Evolutionary conservation across 129 eudicot species (phyloP).

Genomic region (Flaveria trinervia): DNA sequence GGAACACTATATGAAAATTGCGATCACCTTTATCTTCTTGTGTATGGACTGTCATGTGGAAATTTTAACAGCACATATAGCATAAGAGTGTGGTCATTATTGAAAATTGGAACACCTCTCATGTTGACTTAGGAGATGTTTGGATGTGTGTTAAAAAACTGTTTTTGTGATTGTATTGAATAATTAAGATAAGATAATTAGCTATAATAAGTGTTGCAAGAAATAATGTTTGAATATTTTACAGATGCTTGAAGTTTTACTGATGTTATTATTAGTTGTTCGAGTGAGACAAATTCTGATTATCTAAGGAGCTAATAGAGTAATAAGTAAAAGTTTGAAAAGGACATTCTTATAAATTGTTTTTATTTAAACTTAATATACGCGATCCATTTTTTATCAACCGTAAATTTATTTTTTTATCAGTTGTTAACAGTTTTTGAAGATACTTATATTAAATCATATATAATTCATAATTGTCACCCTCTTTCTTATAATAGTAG

Average conservation of each 20-base stretch:
- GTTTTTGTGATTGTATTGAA: not conserved
- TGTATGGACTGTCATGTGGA: slow-evolving; percentile 7
- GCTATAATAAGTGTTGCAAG: not conserved
- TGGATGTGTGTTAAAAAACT: not conserved
- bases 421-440: too few species aligned
- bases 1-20: not conserved
- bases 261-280: not conserved
- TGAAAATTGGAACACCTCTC: not conserved
- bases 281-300: not conserved
- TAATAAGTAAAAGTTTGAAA: too few species aligned
- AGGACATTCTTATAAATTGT: too few species aligned
- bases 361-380: not conserved
- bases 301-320: too few species aligned
- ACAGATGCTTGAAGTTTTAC: not conserved
- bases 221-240: not conserved
- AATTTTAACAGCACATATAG: not conserved
- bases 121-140: not conserved
- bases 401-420: too few species aligned
- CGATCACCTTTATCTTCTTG: not conserved
- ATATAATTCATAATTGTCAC: not conserved
- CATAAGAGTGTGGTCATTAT: not conserved
- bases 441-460: too few species aligned
- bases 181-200: not conserved
- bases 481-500: not conserved
- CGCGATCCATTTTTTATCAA: too few species aligned